Percentiles rank a stretch among this genome's conserved stretches.
These are phyloP conservation scores for Camelina sativa DNA, from an alignment of 345 rosid species.

Conservation along the genomic window DNA sequence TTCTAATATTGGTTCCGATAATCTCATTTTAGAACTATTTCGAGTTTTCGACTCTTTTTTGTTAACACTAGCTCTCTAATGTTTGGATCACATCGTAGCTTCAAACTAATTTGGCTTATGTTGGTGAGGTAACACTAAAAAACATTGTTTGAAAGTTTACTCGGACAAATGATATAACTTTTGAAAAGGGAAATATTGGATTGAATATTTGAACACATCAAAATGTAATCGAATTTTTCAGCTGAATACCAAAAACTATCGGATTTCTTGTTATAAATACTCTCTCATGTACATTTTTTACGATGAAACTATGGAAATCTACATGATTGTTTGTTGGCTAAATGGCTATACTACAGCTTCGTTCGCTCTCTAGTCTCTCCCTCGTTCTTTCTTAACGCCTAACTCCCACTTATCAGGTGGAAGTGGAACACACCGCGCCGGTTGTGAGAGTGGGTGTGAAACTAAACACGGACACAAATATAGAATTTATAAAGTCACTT, in stretches of 20 bases:
- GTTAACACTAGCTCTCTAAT: background rate
- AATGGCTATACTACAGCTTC: background rate
- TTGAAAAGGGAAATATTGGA: too few species aligned
- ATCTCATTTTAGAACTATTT: background rate
- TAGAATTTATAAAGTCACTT: constrained; percentile 13
- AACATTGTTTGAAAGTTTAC: too few species aligned
- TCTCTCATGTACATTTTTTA: background rate
- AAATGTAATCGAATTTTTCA: background rate
- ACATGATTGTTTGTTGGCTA: constrained; percentile 13
- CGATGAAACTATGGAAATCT: background rate
- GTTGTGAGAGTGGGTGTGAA: background rate
- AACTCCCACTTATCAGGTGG: background rate
- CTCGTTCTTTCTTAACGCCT: background rate
- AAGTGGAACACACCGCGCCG: constrained; percentile 1
- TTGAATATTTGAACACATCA: background rate
- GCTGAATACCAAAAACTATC: background rate
- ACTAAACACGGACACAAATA: constrained; percentile 18
- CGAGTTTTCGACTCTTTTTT: too few species aligned
- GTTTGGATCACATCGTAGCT: background rate
- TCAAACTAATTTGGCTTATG: too few species aligned
- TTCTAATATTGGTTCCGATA: background rate
- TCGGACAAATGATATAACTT: background rate
- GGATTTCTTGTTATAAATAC: background rate
- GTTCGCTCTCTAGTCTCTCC: background rate
- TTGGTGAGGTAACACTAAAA: too few species aligned